A percentile compares a stretch with the other conserved stretches of the same genome.
phyloP scores from a whole-genome alignment of 2,329 filamentous ascomycete species.

The Didymella pomorum region DNA sequence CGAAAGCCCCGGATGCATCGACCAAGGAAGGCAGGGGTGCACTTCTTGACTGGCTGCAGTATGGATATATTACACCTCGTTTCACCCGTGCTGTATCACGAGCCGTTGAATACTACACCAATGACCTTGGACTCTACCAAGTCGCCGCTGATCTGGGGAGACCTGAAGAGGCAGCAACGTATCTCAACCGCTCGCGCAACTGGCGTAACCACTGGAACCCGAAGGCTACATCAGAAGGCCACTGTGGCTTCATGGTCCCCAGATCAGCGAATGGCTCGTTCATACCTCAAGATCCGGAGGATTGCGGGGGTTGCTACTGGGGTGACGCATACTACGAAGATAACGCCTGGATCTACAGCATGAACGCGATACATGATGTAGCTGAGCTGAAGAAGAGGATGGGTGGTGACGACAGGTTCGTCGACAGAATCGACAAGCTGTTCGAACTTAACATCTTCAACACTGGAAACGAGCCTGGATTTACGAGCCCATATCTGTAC shows the following conservation, averaged over 20 bases:
- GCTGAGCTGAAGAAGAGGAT: conserved; percentile 61
- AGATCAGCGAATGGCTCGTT: conserved; percentile 61
- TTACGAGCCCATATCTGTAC: conserved; percentile 71
- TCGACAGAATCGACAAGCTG: conserved; percentile 66
- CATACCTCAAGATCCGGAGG: conserved; percentile 58
- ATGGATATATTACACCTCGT: conserved; percentile 70
- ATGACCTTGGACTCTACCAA: conserved; percentile 73
- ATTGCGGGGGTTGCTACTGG: conserved; percentile 73
- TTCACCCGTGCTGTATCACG: conserved; percentile 69
- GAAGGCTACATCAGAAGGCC: conserved; percentile 64
- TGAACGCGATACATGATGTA: conserved; percentile 74
- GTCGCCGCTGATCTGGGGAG: conserved; percentile 68
- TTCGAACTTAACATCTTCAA: conserved; percentile 68
- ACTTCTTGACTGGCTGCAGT: conserved; percentile 71
- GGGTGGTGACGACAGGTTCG: conserved; percentile 65
- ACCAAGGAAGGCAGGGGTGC: conserved; percentile 74
- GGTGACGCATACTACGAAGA: conserved; percentile 67
- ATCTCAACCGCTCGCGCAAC: conserved; percentile 69
- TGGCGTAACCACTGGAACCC: conserved; percentile 78
- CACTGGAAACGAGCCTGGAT: conserved; percentile 72
- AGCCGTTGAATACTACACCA: conserved; percentile 72
- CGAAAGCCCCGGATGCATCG: conserved; percentile 63
- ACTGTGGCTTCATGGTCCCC: conserved; percentile 72
- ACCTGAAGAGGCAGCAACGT: conserved; percentile 61
- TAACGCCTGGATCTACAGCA: conserved; percentile 70